Evolutionary conservation across 768 basidiomycete genomes (phyloP).

Genomic region (Tubosaeta sp.): DNA sequence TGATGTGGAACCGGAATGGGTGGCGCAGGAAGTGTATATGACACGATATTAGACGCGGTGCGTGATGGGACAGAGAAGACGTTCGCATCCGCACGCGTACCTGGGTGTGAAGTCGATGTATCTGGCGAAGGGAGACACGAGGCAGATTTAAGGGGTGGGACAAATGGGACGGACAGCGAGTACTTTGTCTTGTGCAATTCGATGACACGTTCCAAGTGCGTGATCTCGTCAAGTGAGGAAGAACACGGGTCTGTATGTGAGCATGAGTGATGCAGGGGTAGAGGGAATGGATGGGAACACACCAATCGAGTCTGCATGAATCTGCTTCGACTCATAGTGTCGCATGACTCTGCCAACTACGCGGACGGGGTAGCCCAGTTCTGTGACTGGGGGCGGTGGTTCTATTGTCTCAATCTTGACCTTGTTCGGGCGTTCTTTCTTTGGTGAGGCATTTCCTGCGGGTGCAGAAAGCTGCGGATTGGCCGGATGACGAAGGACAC

Average conservation of each 20-base stretch:
- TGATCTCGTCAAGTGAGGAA: slow-evolving; percentile 55
- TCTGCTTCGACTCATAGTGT: slow-evolving; percentile 40
- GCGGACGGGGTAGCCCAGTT: slow-evolving; percentile 44
- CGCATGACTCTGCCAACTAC: slow-evolving; percentile 44
- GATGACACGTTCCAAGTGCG: slow-evolving; percentile 51
- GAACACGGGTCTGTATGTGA: slow-evolving; percentile 37
- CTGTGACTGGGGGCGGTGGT: slow-evolving; percentile 36
- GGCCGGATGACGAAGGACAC: slow-evolving; percentile 41
- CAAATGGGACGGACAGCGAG: slow-evolving; percentile 43
- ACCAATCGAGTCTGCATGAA: slow-evolving; percentile 53
- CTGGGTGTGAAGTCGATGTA: not conserved
- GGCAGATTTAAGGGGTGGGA: slow-evolving; percentile 29
- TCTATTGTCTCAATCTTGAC: slow-evolving; percentile 2
- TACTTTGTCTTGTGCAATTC: slow-evolving; percentile 53
- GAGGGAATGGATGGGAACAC: slow-evolving; percentile 10
- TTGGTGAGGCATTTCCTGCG: slow-evolving; percentile 4
- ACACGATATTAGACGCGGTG: not conserved
- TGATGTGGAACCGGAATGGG: slow-evolving; percentile 13
- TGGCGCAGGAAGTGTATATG: slow-evolving; percentile 11
- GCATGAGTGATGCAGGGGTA: not conserved
- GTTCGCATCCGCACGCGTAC: not conserved
- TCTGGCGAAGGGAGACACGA: not conserved
- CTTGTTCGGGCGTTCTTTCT: slow-evolving; percentile 14
- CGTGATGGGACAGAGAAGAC: slow-evolving; percentile 11
- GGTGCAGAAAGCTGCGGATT: slow-evolving; percentile 11